These are phyloP conservation scores for Cadophora sp. DNA, from an alignment of 2,329 filamentous ascomycete species.

Conservation along the genomic window DNA sequence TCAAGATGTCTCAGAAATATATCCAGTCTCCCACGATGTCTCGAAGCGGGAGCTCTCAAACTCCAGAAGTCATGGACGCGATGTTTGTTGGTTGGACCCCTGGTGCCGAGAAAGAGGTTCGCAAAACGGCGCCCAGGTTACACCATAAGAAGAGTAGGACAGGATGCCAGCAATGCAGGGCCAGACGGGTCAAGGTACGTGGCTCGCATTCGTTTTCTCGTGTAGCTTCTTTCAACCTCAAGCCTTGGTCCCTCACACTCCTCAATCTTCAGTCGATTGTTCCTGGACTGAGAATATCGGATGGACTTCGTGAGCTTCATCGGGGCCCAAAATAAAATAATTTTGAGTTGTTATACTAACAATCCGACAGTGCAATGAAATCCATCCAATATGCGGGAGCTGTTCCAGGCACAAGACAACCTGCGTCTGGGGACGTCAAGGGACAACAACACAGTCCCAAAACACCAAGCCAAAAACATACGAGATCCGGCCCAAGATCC, in stretches of 20 bases:
- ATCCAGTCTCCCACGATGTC: neutral
- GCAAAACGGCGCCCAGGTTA: constrained; percentile 25
- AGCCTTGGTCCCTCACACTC: neutral
- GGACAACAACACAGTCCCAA: constrained; percentile 3
- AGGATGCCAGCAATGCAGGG: constrained; percentile 45
- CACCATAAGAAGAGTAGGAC: constrained; percentile 45
- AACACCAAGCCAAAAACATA: constrained; percentile 11
- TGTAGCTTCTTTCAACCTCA: neutral
- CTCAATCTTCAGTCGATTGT: neutral
- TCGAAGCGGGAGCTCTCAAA: neutral
- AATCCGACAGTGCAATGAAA: constrained; percentile 36
- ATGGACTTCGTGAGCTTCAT: too few relatives aligned
- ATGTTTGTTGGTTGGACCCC: constrained; percentile 30
- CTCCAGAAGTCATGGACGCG: constrained; percentile 8
- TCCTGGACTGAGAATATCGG: neutral
- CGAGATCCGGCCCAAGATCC: constrained; percentile 17
- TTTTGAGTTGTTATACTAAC: constrained; percentile 7
- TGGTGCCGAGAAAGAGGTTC: constrained; percentile 15
- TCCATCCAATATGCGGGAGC: constrained; percentile 33
- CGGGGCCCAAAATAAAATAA: neutral
- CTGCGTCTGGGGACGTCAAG: constrained; percentile 32
- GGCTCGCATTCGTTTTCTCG: constrained; percentile 17
- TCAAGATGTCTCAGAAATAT: neutral
- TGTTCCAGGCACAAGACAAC: constrained; percentile 33
- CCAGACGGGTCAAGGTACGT: constrained; percentile 45